These are phyloP conservation scores for Fusarium luffae DNA, from an alignment of 2,329 filamentous ascomycete genomes.

Conservation along the genomic window DNA sequence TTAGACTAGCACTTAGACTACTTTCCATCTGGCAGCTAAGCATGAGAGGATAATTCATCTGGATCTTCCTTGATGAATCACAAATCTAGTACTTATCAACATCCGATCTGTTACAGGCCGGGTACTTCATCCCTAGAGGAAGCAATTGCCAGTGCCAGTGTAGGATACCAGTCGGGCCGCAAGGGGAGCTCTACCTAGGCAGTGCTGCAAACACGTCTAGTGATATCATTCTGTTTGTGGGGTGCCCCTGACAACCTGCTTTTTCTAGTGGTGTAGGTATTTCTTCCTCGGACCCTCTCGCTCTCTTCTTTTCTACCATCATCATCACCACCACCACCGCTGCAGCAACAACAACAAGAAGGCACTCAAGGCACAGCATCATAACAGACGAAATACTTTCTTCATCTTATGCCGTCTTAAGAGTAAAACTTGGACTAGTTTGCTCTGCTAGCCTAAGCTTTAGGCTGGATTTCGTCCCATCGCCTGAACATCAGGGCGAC, in stretches of 20 bases:
- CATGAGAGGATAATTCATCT: background rate
- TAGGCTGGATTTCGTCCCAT: background rate
- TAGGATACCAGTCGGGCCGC: background rate
- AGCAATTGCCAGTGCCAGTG: background rate
- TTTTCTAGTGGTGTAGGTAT: conserved; percentile 7
- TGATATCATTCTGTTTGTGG: background rate
- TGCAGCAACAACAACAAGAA: background rate
- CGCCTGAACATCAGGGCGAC: background rate
- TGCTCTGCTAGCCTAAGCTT: background rate
- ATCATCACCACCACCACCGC: background rate
- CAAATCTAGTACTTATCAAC: background rate
- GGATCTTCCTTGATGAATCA: too few species aligned
- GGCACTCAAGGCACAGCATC: background rate
- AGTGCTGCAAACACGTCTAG: background rate
- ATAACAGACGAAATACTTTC: background rate
- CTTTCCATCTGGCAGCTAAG: background rate
- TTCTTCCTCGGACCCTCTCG: background rate
- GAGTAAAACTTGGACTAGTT: background rate
- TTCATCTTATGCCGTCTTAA: background rate
- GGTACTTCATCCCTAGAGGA: background rate
- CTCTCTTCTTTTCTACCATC: background rate
- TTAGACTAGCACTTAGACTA: too few species aligned
- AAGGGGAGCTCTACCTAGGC: background rate
- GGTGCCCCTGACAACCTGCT: conserved; percentile 6
- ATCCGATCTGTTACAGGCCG: background rate